Evolutionary conservation across 2,329 filamentous ascomycete genomes (phyloP).

Genomic region (Zopfia rhizophila): DNA sequence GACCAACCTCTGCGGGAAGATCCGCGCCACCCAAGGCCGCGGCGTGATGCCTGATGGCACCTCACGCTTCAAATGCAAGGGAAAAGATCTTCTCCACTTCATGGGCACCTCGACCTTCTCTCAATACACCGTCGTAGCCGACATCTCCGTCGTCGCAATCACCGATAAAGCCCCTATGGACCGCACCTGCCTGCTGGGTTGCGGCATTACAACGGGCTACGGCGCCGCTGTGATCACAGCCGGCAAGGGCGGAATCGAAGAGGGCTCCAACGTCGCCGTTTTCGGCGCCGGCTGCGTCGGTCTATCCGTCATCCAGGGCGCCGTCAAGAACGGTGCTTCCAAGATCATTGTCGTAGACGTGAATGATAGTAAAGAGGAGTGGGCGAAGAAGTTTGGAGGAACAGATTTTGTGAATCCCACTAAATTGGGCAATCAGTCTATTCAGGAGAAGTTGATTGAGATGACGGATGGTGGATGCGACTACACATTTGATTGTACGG

Average conservation of each 20-base stretch:
- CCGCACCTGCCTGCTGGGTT: conserved; percentile 93
- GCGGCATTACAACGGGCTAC: conserved; percentile 98
- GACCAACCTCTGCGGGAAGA: conserved; percentile 99
- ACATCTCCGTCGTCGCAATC: conserved; percentile 97
- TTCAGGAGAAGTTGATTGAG: conserved; percentile 93
- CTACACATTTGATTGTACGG: conserved; percentile 99
- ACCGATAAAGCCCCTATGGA: conserved; percentile 93
- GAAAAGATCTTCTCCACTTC: conserved; percentile 95
- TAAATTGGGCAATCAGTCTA: conserved; percentile 74
- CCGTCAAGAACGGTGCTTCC: conserved; percentile 81
- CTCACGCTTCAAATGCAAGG: conserved; percentile 91
- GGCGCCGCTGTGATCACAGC: conserved; percentile 95
- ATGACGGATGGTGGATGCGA: conserved; percentile 98
- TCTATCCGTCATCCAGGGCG: conserved; percentile 93
- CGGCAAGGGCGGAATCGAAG: conserved; percentile 74
- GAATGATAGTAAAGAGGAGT: conserved; percentile 90
- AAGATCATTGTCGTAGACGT: conserved; percentile 83
- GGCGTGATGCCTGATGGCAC: conserved; percentile 98
- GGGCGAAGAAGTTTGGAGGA: conserved; percentile 93
- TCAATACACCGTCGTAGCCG: conserved; percentile 97
- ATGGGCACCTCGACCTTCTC: conserved; percentile 99
- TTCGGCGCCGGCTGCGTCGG: conserved; percentile 98
- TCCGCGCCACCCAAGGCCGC: conserved; percentile 93
- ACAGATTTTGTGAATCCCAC: conserved; percentile 95
- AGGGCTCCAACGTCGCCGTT: conserved; percentile 87